These are phyloP conservation scores for Hondaea fermentalgiana DNA, from an alignment of 108 stramenopile genomes.

Conservation along the genomic window DNA sequence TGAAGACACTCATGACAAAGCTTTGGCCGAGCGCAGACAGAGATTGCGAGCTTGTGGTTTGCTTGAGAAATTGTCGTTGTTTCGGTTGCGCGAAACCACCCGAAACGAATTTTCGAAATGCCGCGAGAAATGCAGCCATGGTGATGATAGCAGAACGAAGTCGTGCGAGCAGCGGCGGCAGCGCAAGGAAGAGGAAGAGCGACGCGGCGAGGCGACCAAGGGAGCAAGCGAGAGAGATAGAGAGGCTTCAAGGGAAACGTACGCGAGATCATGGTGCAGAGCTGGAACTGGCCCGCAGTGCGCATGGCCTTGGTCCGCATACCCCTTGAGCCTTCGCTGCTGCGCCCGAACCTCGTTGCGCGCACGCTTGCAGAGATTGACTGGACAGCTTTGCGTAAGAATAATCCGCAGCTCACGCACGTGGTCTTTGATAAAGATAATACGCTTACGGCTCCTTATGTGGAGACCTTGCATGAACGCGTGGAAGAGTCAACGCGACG, in stretches of 20 bases:
- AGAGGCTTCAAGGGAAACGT: neutral
- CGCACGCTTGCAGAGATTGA: neutral
- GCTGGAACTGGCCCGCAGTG: neutral
- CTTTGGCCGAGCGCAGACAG: no score
- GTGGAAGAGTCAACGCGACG: neutral
- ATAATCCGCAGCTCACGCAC: neutral
- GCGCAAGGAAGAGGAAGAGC: no score
- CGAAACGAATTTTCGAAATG: no score
- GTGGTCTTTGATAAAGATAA: slow-evolving; percentile 34
- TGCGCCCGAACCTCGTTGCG: neutral
- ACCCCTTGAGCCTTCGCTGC: neutral
- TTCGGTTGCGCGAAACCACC: no score
- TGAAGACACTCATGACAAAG: no score
- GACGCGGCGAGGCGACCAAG: no score
- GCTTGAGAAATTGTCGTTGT: no score
- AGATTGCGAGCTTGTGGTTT: no score
- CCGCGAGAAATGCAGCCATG: no score
- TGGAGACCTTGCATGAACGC: slow-evolving; percentile 14
- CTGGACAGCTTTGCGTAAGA: neutral
- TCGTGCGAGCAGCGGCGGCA: no score
- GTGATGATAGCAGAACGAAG: no score
- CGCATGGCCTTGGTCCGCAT: neutral
- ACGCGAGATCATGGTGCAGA: neutral
- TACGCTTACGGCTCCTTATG: slow-evolving; percentile 42
- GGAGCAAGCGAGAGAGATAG: no score